Evolutionary conservation across 2,329 filamentous ascomycete species (phyloP).

Genomic region (Clathrospora elynae): DNA sequence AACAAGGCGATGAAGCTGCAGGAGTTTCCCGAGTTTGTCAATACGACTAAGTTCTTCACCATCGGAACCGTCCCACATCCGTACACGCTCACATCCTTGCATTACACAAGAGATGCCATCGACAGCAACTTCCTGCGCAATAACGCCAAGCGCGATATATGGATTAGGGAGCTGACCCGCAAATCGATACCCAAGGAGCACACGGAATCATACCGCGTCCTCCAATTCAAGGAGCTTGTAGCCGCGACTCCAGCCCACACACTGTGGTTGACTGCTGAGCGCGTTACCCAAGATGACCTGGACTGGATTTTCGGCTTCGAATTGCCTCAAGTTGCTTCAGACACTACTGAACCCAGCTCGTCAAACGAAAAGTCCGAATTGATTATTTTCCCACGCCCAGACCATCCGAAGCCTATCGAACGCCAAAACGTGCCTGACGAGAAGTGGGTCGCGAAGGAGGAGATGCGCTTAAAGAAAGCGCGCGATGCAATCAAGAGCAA

Average conservation of each 20-base stretch:
- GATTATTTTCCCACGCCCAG: slow-evolving; percentile 51
- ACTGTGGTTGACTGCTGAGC: slow-evolving; percentile 81
- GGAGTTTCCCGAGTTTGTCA: slow-evolving; percentile 71
- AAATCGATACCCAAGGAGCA: slow-evolving; percentile 68
- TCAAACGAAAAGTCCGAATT: slow-evolving; percentile 64
- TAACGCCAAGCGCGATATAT: slow-evolving; percentile 74
- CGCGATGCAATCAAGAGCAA: slow-evolving; percentile 49
- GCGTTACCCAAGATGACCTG: slow-evolving; percentile 67
- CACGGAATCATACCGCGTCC: slow-evolving; percentile 67
- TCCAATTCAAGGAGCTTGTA: slow-evolving; percentile 80
- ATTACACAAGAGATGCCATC: slow-evolving; percentile 58
- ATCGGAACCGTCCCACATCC: slow-evolving; percentile 91
- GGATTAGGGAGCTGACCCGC: slow-evolving; percentile 74
- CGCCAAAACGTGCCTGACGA: slow-evolving; percentile 57
- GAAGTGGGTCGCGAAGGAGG: slow-evolving; percentile 62
- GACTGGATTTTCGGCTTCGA: slow-evolving; percentile 91
- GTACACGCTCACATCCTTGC: slow-evolving; percentile 76
- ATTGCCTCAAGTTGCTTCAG: slow-evolving; percentile 65
- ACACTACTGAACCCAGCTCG: slow-evolving; percentile 61
- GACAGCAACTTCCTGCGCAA: slow-evolving; percentile 55
- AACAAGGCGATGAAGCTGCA: slow-evolving; percentile 68
- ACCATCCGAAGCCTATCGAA: slow-evolving; percentile 54
- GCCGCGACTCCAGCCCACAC: slow-evolving; percentile 68
- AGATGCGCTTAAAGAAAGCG: slow-evolving; percentile 60
- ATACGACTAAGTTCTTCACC: slow-evolving; percentile 74